A percentile compares a stretch with the other conserved stretches of the same genome.
Conservation (phyloP, 2,329 filamentous ascomycete species). For the Trichoderma oligosporum region DNA sequence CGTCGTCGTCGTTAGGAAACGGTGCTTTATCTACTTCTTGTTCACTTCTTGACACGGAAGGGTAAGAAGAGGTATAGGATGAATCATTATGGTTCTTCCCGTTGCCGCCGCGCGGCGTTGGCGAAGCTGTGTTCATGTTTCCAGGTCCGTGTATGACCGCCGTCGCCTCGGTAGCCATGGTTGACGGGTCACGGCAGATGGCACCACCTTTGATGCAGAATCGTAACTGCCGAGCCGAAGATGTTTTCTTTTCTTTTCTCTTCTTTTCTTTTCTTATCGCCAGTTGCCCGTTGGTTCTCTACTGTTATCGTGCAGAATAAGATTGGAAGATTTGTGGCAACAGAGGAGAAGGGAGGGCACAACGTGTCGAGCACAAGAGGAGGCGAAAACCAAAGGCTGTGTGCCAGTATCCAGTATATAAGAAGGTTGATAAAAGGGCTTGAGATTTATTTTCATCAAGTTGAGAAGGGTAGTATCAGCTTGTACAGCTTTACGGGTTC, state of each 20-base stretch:
- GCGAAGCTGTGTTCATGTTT: constrained; percentile 9
- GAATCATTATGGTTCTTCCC: background rate
- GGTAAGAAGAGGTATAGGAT: background rate
- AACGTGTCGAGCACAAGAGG: background rate
- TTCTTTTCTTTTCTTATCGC: background rate
- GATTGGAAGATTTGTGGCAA: background rate
- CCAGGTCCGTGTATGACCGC: constrained; percentile 13
- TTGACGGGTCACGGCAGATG: constrained; percentile 8
- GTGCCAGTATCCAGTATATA: background rate
- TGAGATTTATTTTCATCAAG: too few relatives aligned
- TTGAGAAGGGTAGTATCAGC: background rate
- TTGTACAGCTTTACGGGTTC: background rate
- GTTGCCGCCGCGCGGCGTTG: constrained; percentile 13
- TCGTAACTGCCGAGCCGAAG: background rate
- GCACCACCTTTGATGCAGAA: background rate
- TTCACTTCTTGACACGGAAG: background rate
- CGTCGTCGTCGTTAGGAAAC: background rate
- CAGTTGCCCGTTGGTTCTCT: background rate
- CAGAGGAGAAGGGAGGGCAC: background rate
- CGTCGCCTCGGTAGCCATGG: constrained; percentile 14
- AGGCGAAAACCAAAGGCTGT: background rate
- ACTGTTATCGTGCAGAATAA: background rate
- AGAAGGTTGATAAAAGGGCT: background rate
- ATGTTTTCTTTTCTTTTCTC: too few relatives aligned
- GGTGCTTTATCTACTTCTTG: constrained; percentile 1